Conservation (phyloP, 73 alveolate species). For the Tetrahymena borealis region DNA sequence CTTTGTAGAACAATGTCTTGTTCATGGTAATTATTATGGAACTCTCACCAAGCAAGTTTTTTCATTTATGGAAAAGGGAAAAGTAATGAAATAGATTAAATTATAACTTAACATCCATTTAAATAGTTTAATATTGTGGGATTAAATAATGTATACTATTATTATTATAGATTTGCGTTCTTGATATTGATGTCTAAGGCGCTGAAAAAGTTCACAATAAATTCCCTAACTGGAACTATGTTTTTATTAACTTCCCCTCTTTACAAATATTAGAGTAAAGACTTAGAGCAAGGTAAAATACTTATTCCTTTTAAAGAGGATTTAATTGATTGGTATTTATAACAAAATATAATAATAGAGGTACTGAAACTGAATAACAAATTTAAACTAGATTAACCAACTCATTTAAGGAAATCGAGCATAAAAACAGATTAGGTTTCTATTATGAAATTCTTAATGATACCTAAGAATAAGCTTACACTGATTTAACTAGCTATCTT, state of each 20-base stretch:
- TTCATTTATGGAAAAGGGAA: background rate
- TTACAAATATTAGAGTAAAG: background rate
- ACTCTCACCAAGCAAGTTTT: background rate
- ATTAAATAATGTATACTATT: no score
- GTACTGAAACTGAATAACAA: background rate
- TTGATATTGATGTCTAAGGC: background rate
- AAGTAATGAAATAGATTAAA: background rate
- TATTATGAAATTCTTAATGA: background rate
- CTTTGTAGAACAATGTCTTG: background rate
- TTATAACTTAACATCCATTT: background rate
- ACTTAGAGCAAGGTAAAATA: background rate
- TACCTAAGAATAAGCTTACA: background rate
- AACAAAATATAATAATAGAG: background rate
- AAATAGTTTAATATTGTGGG: background rate
- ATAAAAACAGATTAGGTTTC: background rate
- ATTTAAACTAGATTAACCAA: background rate
- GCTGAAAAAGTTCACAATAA: background rate
- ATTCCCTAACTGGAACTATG: background rate
- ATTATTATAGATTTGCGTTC: background rate
- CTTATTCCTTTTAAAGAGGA: background rate
- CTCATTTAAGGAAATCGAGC: background rate
- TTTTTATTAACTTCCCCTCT: background rate
- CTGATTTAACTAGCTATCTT: background rate
- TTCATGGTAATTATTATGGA: background rate
- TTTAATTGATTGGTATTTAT: background rate